A percentile compares a stretch with the other conserved stretches of the same genome.
phyloP scores from a whole-genome alignment of 495 filamentous ascomycete species.

The Neurospora sp. region DNA sequence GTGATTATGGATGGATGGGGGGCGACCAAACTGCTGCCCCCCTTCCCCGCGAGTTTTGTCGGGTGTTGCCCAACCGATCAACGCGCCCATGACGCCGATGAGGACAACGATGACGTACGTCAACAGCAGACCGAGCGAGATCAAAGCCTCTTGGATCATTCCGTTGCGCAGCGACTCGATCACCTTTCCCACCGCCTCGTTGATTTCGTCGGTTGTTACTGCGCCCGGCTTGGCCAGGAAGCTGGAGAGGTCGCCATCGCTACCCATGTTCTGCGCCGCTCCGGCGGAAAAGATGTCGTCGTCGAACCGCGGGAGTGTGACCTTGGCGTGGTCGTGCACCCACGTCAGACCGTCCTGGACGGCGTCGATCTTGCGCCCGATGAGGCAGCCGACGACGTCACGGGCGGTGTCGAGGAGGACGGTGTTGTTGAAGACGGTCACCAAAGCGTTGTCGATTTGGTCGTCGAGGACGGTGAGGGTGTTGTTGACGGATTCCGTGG shows the following conservation, averaged over 20 bases:
- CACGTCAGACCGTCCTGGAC: constrained; percentile 82
- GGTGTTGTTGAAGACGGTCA: constrained; percentile 71
- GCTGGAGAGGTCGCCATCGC: constrained; percentile 46
- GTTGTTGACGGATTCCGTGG: constrained; percentile 68
- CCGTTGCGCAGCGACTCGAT: constrained; percentile 49
- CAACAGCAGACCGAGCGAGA: constrained; percentile 58
- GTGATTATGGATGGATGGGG: neutral
- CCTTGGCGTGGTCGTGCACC: constrained; percentile 75
- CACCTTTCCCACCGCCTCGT: constrained; percentile 58
- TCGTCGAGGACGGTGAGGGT: constrained; percentile 77
- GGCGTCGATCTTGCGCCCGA: constrained; percentile 63
- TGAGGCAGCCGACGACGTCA: constrained; percentile 64
- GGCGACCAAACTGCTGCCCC: constrained; percentile 20
- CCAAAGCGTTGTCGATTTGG: constrained; percentile 59
- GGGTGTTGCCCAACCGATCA: constrained; percentile 38
- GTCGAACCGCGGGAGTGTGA: constrained; percentile 67
- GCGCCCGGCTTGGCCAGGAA: constrained; percentile 67
- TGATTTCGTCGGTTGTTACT: constrained; percentile 69
- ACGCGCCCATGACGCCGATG: constrained; percentile 57
- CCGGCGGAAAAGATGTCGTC: constrained; percentile 80
- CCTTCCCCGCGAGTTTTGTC: constrained; percentile 46
- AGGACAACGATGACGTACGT: constrained; percentile 70
- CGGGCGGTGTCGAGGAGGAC: constrained; percentile 60
- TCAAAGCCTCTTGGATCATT: constrained; percentile 65
- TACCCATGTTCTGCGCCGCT: constrained; percentile 51